Evolutionary conservation across 2,329 filamentous ascomycete genomes (phyloP).

Genomic region (Apiospora koreana): DNA sequence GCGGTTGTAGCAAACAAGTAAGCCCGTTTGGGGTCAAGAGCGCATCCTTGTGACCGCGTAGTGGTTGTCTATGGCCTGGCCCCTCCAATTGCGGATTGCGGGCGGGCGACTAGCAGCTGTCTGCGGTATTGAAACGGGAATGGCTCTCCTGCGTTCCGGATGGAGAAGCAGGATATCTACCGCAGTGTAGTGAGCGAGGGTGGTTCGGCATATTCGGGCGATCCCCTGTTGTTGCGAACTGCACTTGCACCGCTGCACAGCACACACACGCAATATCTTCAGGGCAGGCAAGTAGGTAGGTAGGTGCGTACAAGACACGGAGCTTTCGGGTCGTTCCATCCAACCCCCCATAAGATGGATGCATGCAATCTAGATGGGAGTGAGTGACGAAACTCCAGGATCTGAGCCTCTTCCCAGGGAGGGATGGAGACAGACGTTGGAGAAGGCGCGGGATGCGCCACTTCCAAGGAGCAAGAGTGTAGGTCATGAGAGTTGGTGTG

Average conservation of each 20-base stretch:
- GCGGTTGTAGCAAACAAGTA: neutral
- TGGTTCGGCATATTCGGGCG: neutral
- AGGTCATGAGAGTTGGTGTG: neutral
- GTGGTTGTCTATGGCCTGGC: neutral
- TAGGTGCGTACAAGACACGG: neutral
- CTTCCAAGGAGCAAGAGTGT: neutral
- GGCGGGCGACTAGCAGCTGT: neutral
- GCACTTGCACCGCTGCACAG: neutral
- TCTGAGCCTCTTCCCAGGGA: neutral
- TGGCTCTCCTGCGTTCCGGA: neutral
- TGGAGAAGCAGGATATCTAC: neutral
- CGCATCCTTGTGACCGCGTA: neutral
- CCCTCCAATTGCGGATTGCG: neutral
- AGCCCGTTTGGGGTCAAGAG: neutral
- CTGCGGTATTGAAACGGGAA: neutral
- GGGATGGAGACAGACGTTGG: neutral
- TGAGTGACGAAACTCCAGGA: neutral
- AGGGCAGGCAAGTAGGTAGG: no score
- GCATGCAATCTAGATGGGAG: neutral
- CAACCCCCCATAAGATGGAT: neutral
- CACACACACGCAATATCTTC: neutral
- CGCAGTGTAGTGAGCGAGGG: neutral
- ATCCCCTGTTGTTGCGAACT: neutral
- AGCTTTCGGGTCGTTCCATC: neutral
- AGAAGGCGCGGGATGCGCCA: slow-evolving; percentile 3